phyloP scores from a whole-genome alignment of 148 eudicot species.

The Linanthus parryae region DNA sequence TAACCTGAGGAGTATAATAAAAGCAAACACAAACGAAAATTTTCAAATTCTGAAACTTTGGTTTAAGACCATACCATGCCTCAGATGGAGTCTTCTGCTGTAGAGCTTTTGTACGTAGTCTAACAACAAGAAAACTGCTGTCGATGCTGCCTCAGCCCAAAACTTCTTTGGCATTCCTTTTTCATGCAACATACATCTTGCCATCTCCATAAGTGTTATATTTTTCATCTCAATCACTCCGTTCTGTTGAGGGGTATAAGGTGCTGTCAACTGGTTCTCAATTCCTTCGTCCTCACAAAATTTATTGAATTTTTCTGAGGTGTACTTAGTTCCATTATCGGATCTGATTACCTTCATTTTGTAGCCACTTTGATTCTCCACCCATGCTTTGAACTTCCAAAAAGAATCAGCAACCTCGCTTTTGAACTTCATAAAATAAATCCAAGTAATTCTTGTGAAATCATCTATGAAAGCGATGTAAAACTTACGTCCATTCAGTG shows the following conservation, averaged over 20 bases:
- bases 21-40: no score
- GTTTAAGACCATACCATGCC: no score
- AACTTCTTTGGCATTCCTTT: neutral
- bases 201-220: neutral
- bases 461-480: no score
- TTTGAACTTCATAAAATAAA: no score
- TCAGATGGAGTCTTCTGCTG: no score
- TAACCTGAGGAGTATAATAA: no score
- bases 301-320: neutral
- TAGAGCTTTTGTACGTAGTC: no score
- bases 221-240: neutral
- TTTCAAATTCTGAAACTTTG: no score
- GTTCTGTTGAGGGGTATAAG: neutral
- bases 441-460: no score
- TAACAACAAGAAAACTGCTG: no score
- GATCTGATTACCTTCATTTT: conserved; percentile 3
- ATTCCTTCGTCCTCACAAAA: neutral
- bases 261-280: neutral
- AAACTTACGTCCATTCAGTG: no score
- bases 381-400: neutral
- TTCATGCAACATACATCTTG: neutral
- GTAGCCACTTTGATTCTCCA: neutral
- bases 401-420: neutral
- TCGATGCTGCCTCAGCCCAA: neutral
- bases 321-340: neutral